Conservation (phyloP, 2,329 filamentous ascomycete genomes). For the Ceratocystis smalleyi region DNA sequence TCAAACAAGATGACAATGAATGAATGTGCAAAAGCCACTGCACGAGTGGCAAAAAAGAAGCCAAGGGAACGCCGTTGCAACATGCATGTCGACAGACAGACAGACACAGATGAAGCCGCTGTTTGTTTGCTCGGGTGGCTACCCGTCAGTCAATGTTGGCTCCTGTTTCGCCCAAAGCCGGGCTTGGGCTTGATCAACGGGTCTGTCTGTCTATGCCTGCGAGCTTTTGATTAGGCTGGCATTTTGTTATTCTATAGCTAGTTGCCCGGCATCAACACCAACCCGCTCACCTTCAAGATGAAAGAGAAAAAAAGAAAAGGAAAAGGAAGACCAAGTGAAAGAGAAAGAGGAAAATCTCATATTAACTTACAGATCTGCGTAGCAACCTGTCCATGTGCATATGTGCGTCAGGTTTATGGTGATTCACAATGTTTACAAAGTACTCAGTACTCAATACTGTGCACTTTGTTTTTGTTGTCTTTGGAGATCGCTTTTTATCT, state of each 20-base stretch:
- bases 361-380: background rate
- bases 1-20: background rate
- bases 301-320: background rate
- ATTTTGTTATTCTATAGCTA: background rate
- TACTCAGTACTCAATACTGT: too few relatives aligned
- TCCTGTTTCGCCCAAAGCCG: background rate
- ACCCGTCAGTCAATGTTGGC: background rate
- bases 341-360: background rate
- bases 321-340: too few relatives aligned
- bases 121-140: conserved; percentile 4
- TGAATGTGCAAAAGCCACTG: background rate
- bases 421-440: background rate
- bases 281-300: background rate
- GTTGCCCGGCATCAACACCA: background rate
- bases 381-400: background rate
- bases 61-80: background rate
- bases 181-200: background rate
- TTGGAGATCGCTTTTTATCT: background rate
- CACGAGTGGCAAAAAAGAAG: background rate
- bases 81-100: conserved; percentile 1
- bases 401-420: background rate
- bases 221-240: background rate
- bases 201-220: background rate
- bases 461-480: background rate
- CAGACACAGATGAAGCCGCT: background rate